Base-by-base conservation (phyloP, 345 rosid genomes). In the Gossypium stocksii region DNA sequence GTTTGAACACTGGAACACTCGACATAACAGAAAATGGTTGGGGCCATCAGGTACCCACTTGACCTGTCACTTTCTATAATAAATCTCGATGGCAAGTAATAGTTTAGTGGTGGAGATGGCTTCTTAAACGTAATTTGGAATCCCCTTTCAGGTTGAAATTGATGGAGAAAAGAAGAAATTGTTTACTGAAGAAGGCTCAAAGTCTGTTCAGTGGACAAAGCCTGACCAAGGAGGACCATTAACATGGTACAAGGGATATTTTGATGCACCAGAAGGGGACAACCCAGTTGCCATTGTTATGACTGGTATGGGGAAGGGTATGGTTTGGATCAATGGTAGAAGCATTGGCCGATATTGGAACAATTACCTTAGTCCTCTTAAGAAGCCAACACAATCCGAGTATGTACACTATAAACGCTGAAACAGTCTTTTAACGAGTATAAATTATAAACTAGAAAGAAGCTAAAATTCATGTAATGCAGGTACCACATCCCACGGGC, bases 401-500 rank as follows among this genome's bases (percentile, higher is more conserved):
- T 89, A 84, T 0, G 72, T 53, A 45, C 52, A 46, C 70, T 13
- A 2, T 48, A 15, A 66, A 12, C 15, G 17, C 1, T 23, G 13
- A 20, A 25, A 57, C 13, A 56, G 44, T 59, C 23, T 29, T 29
- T 27, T 49, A 25, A 59, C 17, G 16, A 1, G 12, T 46, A 9
- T 12, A 46, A 3, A 10, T 46, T 11, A 10, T 58, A 22, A 58
- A 3, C 14, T 23, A 7, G 43, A 41, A 58, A 12, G 52, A 48
- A 48, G 46, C 56, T 66, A 61, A 19, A 20, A 7, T 27, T 46
- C 7, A 57, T 64, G 8, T 25, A 49, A 69, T 60, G 60, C 80
- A 89, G 93, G 83, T 94, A 90, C 77, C 98, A 92, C 77, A 85
- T 94, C 78, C 98, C 98, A 57, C 87, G 96, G 82, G 78, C 94